Evolutionary conservation across 305 asterid genomes (phyloP).

Genomic region (Plantago rigida): DNA sequence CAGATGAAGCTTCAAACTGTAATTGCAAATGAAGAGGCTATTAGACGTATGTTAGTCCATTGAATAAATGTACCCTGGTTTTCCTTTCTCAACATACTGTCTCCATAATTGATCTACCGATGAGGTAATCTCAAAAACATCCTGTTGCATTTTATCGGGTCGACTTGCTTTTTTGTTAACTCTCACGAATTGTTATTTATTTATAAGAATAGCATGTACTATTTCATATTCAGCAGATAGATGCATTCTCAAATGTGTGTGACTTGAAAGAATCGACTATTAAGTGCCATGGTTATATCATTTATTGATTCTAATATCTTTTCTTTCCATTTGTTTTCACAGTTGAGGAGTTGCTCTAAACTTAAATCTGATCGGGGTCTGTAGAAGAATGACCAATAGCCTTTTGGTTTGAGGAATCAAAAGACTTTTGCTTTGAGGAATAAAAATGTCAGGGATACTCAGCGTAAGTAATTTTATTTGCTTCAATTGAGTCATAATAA

Average conservation of each 20-base stretch:
- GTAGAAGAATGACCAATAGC: conserved; percentile 32
- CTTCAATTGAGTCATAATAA: conserved; percentile 13
- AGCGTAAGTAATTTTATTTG: conserved; percentile 32
- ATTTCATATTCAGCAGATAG: conserved; percentile 2
- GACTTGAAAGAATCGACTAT: conserved; percentile 10
- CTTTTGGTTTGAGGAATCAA: conserved; percentile 32
- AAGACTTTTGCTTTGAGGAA: conserved; percentile 19
- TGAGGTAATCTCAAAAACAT: not conserved
- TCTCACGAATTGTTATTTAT: no score
- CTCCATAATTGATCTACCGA: not conserved
- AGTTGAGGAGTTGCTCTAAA: conserved; percentile 12
- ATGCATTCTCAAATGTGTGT: not conserved
- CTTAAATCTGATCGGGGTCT: conserved; percentile 21
- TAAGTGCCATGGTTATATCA: not conserved
- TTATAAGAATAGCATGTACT: not conserved
- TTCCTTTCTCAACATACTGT: not conserved
- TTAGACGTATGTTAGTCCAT: no score
- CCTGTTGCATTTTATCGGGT: not conserved
- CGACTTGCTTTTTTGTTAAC: not conserved
- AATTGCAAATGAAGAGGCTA: not conserved
- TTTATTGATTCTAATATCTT: conserved; percentile 17
- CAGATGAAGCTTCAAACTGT: no score
- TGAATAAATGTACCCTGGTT: no score
- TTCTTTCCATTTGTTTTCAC: conserved; percentile 26
- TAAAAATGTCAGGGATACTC: conserved; percentile 46